Evolutionary conservation across 169 alveolate species (phyloP).

Genomic region (Plasmodium knowlesi): DNA sequence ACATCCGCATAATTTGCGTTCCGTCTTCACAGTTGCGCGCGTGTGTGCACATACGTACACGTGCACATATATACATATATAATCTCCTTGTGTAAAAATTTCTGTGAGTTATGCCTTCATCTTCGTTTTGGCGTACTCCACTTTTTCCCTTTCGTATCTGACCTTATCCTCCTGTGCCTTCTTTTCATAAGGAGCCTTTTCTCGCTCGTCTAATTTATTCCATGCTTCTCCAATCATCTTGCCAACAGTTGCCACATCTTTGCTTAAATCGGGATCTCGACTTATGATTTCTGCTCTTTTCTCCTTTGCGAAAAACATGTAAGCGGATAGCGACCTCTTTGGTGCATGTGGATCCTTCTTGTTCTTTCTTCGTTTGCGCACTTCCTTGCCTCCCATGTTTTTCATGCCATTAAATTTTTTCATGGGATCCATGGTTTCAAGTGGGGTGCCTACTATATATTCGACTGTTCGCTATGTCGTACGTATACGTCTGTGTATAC

Average conservation of each 20-base stretch:
- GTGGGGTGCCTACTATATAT: neutral
- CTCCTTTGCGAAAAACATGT: conserved; percentile 92
- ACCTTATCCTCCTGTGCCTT: conserved; percentile 90
- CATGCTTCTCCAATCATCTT: conserved; percentile 93
- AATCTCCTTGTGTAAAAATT: neutral
- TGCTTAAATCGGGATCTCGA: conserved; percentile 87
- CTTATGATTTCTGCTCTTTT: conserved; percentile 88
- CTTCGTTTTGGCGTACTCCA: conserved; percentile 78
- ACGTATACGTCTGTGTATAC: neutral
- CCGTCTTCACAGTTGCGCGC: neutral
- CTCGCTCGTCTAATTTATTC: conserved; percentile 88
- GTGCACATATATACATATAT: neutral
- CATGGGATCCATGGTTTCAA: conserved; percentile 62
- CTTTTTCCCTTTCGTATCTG: conserved; percentile 91
- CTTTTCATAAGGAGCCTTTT: conserved; percentile 91
- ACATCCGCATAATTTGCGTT: neutral
- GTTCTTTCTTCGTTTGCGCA: conserved; percentile 78
- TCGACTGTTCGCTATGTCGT: neutral
- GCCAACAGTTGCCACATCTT: conserved; percentile 92
- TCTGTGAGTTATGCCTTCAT: conserved; percentile 11
- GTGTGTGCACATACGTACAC: neutral
- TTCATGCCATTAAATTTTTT: conserved; percentile 71
- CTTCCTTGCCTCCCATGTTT: conserved; percentile 65
- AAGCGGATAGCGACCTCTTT: conserved; percentile 90
- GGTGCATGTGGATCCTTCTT: conserved; percentile 93